Evolutionary conservation across 2,329 filamentous ascomycete species (phyloP).

Genomic region (Cladophialophora bantiana): DNA sequence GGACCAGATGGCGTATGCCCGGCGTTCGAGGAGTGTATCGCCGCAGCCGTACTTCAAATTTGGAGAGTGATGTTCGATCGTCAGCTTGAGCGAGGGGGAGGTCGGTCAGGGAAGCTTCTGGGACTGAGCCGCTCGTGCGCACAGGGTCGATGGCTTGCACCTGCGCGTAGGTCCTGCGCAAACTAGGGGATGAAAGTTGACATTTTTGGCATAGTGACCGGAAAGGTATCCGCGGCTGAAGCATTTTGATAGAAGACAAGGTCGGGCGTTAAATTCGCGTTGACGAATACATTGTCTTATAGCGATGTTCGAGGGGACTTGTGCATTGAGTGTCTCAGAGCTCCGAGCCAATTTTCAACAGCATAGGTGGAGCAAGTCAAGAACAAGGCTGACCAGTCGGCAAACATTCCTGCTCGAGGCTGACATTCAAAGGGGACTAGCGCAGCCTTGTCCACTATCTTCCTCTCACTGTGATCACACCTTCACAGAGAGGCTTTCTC

Average conservation of each 20-base stretch:
- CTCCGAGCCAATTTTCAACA: slow-evolving; percentile 8
- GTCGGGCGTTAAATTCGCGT: not conserved
- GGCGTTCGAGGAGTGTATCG: slow-evolving; percentile 95
- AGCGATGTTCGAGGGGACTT: not conserved
- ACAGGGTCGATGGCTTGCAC: slow-evolving; percentile 45
- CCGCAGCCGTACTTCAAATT: slow-evolving; percentile 64
- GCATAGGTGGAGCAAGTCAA: not conserved
- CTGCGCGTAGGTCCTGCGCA: slow-evolving; percentile 35
- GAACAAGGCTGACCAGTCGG: slow-evolving; percentile 5
- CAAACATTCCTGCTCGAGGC: slow-evolving; percentile 4
- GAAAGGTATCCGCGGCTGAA: slow-evolving; percentile 70
- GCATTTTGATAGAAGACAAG: slow-evolving; percentile 57
- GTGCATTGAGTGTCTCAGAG: not conserved
- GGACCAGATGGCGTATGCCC: slow-evolving; percentile 86
- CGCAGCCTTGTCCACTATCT: slow-evolving; percentile 7
- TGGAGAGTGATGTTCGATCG: slow-evolving; percentile 38
- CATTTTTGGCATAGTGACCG: slow-evolving; percentile 34
- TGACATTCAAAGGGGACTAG: not conserved
- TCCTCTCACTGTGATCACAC: not conserved
- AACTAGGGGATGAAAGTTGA: slow-evolving; percentile 23
- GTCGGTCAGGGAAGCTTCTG: slow-evolving; percentile 28
- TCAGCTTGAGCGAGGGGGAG: slow-evolving; percentile 25
- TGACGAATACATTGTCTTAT: not conserved
- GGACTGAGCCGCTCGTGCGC: slow-evolving; percentile 62
- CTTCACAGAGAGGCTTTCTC: not conserved